Evolutionary conservation across 352 stramenopile genomes (phyloP).

Genomic region (Globisporangium emineosum): DNA sequence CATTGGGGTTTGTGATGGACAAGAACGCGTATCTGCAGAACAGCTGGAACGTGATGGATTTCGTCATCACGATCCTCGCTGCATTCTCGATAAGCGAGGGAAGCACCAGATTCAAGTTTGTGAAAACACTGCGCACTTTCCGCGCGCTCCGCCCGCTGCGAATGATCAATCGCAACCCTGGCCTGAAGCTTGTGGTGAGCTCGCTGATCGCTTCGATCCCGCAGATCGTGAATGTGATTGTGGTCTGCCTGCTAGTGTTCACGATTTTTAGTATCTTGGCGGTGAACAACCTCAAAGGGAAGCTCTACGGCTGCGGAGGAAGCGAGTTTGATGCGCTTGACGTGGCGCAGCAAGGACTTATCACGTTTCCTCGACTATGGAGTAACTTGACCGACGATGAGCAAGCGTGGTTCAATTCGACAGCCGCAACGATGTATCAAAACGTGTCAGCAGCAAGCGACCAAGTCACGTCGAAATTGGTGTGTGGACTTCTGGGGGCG

Average conservation of each 20-base stretch:
- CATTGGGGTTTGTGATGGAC: constrained; percentile 67
- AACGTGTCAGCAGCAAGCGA: constrained; percentile 12
- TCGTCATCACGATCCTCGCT: constrained; percentile 77
- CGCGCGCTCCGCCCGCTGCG: constrained; percentile 77
- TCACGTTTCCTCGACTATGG: constrained; percentile 47
- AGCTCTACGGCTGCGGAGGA: constrained; percentile 72
- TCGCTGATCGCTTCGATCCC: constrained; percentile 78
- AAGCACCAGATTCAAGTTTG: constrained; percentile 55
- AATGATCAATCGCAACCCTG: constrained; percentile 80
- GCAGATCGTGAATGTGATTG: constrained; percentile 80
- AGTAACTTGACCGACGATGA: constrained; percentile 32
- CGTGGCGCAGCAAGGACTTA: constrained; percentile 34
- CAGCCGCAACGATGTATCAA: constrained; percentile 15
- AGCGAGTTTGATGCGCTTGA: constrained; percentile 36
- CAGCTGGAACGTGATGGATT: constrained; percentile 90
- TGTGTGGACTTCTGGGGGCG: constrained; percentile 43
- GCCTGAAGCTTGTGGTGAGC: constrained; percentile 69
- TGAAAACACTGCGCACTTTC: constrained; percentile 71
- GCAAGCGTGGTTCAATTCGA: constrained; percentile 35
- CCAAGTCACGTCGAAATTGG: constrained; percentile 35
- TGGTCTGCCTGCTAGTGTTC: constrained; percentile 81
- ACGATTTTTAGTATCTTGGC: constrained; percentile 88
- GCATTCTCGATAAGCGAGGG: constrained; percentile 76
- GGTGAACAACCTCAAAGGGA: constrained; percentile 90
- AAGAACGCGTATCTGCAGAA: constrained; percentile 73